Evolutionary conservation across 163 green algal species (phyloP), one percentile per base, ranked within the genome.

Genomic region (Coccomyxa subellipsoidea): DNA sequence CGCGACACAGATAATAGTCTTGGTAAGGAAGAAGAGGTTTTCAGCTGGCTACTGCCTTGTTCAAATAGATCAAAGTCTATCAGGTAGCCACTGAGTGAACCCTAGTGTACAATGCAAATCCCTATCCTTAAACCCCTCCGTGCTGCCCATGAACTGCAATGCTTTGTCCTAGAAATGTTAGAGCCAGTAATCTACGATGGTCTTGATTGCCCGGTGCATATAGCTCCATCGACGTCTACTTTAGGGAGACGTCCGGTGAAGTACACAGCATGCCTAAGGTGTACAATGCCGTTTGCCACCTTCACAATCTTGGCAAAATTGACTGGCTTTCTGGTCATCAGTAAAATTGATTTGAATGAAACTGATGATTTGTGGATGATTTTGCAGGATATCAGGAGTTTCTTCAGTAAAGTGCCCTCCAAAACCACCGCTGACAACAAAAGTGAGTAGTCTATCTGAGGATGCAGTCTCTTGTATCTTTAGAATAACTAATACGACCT

Each of bases 351-450:
- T n/a, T n/a, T n/a, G n/a, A n/a, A n/a, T n/a, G n/a, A n/a, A n/a
- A n/a, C n/a, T n/a, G n/a, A n/a, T n/a, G n/a, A n/a, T n/a, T n/a
- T n/a, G n/a, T n/a, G n/a, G n/a, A n/a, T n/a, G n/a, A n/a, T n/a
- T 59, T 59, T 59, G 77, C 82, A 86, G 82, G 82, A 86, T 47
- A 86, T 86, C 29, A 77, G 82, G 38, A 83, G 77, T 32, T 86
- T 86, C 32, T 86, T 86, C 18, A 54, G 36, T 18, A 69, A 40
- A 72, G 82, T 29, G 32, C 34, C 80, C 70, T 25, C 76, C 12
- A 85, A 79, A 71, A n/a, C 29, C 76, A 69, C 8, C 40, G 31
- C 72, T 4, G 78, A 77, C 36, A 69, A 40, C 38, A 39, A 40
- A 38, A 31, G 54, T 32, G 53, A 66, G 70, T 37, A 75, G 25